These are phyloP conservation scores for Zalaria obscura DNA, from an alignment of 2,329 filamentous ascomycete species.

Conservation along the genomic window DNA sequence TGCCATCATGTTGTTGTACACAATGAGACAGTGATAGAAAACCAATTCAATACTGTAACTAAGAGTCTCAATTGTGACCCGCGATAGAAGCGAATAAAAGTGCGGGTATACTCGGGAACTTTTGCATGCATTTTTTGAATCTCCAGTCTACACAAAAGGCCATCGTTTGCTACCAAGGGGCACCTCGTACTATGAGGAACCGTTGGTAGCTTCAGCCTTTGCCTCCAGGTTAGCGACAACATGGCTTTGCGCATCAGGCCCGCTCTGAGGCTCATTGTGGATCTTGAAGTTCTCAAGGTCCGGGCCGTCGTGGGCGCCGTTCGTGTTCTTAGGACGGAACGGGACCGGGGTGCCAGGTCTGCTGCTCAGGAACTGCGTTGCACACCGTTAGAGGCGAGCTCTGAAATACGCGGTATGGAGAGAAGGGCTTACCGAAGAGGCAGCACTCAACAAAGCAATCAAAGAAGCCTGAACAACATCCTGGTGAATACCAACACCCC, in stretches of 20 bases:
- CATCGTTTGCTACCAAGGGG: too few relatives aligned
- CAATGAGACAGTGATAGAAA: too few relatives aligned
- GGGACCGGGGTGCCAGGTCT: conserved; percentile 54
- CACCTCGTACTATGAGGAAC: background rate
- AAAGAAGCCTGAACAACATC: conserved; percentile 85
- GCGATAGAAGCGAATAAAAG: background rate
- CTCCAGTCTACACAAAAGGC: too few relatives aligned
- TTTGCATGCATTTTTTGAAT: too few relatives aligned
- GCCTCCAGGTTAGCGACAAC: conserved; percentile 17
- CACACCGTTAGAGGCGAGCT: background rate
- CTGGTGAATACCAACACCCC: conserved; percentile 84
- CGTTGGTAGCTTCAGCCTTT: conserved; percentile 6
- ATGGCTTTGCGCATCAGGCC: conserved; percentile 15
- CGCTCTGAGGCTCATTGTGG: conserved; percentile 14
- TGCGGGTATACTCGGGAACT: too few relatives aligned
- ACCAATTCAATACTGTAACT: too few relatives aligned
- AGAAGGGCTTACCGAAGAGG: conserved; percentile 57
- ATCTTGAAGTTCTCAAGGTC: conserved; percentile 14
- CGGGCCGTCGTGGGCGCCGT: conserved; percentile 14
- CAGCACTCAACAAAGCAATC: conserved; percentile 71
- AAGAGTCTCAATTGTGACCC: too few relatives aligned
- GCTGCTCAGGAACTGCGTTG: conserved; percentile 57
- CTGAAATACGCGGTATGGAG: background rate
- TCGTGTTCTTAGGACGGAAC: conserved; percentile 41
- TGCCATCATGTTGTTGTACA: too few relatives aligned